Percentiles rank a stretch among this genome's conserved stretches.
Evolutionary conservation across 345 rosid genomes (phyloP).

Genomic region (Angophora floribunda): DNA sequence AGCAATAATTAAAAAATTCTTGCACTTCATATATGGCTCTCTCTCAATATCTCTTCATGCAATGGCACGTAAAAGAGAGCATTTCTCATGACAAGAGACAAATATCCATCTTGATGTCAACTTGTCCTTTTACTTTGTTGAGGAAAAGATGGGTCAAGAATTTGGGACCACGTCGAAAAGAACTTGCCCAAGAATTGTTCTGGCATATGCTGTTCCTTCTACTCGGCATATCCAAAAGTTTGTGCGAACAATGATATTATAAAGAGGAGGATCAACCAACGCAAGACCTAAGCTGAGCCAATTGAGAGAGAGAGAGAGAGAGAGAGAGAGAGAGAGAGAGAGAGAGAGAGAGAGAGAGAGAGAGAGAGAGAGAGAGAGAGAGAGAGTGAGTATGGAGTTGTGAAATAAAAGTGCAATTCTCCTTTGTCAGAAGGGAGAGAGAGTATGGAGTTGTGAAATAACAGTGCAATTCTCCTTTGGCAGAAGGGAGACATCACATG

Average conservation of each 20-base stretch:
- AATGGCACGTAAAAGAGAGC: no score
- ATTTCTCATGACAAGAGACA: no score
- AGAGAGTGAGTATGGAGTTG: not conserved
- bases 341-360: no score
- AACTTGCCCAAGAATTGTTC: not conserved
- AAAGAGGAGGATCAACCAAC: not conserved
- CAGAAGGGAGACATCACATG: not conserved
- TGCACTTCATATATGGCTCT: not conserved
- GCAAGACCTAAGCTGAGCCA: not conserved
- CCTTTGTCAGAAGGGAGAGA: not conserved
- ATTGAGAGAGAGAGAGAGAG: no score
- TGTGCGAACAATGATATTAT: not conserved
- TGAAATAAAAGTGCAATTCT: not conserved
- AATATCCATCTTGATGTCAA: no score
- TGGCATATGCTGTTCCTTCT: not conserved
- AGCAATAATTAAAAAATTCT: not conserved
- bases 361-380: not conserved
- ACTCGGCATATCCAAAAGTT: not conserved
- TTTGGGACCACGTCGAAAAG: not conserved
- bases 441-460: not conserved
- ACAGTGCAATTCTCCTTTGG: not conserved
- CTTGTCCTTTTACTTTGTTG: not conserved
- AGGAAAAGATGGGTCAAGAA: not conserved
- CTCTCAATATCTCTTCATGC: no score
- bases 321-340: not conserved